A percentile compares a stretch with the other conserved stretches of the same genome.
Evolutionary conservation across 1,284 basidiomycete genomes (phyloP).

Genomic region (Ustilago bromivora): DNA sequence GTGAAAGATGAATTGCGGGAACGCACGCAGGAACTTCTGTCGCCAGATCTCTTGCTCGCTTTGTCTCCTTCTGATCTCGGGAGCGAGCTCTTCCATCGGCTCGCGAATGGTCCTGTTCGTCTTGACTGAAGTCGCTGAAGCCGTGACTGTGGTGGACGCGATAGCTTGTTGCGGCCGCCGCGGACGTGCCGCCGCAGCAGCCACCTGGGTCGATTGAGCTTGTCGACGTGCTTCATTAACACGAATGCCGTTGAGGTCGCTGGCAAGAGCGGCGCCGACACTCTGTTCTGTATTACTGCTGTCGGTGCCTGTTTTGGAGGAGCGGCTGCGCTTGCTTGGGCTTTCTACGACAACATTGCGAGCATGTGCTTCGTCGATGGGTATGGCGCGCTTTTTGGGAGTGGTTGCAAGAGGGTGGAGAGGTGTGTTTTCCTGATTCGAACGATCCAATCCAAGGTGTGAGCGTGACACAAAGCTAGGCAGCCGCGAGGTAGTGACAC

Average conservation of each 20-base stretch:
- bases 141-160: constrained; percentile 4
- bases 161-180: constrained; percentile 22
- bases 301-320: constrained; percentile 49
- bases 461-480: constrained; percentile 51
- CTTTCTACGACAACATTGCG: constrained; percentile 58
- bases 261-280: constrained; percentile 41
- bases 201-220: constrained; percentile 14
- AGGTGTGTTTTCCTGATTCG: constrained; percentile 45
- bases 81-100: constrained; percentile 53
- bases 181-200: constrained; percentile 9
- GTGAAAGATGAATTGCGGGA: constrained; percentile 66
- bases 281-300: constrained; percentile 50
- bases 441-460: constrained; percentile 41
- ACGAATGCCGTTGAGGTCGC: constrained; percentile 44
- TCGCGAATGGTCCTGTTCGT: constrained; percentile 61
- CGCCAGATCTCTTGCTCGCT: constrained; percentile 57
- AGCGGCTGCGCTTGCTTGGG: constrained; percentile 58
- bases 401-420: constrained; percentile 40
- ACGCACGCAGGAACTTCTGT: constrained; percentile 57
- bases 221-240: constrained; percentile 37
- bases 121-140: constrained; percentile 32
- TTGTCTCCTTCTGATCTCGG: constrained; percentile 50
- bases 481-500: constrained; percentile 25
- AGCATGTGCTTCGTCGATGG: constrained; percentile 62
- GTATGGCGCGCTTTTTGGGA: constrained; percentile 66